Evolutionary conservation across 202 grass and related monocot species (phyloP).

Genomic region (Schoenoplectus triqueter): DNA sequence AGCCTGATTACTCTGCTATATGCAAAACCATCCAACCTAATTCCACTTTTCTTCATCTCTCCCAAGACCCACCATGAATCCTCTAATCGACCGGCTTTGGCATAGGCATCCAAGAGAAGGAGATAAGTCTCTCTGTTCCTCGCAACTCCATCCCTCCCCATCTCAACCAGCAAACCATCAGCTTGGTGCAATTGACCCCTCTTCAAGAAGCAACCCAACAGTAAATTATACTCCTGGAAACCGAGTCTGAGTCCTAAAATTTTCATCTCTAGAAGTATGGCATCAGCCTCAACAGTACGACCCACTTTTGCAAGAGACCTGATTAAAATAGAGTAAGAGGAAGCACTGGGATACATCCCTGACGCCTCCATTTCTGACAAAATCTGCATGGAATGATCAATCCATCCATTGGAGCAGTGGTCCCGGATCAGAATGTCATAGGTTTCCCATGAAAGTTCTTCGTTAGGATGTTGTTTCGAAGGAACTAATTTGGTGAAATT

Average conservation of each 20-base stretch:
- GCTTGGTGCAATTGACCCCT: slow-evolving; percentile 62
- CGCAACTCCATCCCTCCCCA: slow-evolving; percentile 67
- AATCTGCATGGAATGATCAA: slow-evolving; percentile 49
- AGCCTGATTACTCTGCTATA: slow-evolving; percentile 53
- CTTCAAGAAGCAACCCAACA: slow-evolving; percentile 67
- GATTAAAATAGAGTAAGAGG: slow-evolving; percentile 55
- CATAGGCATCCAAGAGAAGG: slow-evolving; percentile 70
- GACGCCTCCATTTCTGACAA: slow-evolving; percentile 65
- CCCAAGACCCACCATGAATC: slow-evolving; percentile 82
- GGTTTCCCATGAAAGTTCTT: slow-evolving; percentile 72
- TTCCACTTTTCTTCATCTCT: slow-evolving; percentile 66
- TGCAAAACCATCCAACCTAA: slow-evolving; percentile 55
- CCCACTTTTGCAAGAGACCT: slow-evolving; percentile 51
- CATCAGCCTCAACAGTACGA: slow-evolving; percentile 71
- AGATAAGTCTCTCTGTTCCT: slow-evolving; percentile 61
- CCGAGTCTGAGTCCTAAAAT: slow-evolving; percentile 43
- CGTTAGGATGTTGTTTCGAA: slow-evolving; percentile 32
- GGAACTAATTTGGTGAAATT: slow-evolving; percentile 30
- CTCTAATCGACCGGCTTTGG: slow-evolving; percentile 72
- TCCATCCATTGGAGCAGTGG: slow-evolving; percentile 45
- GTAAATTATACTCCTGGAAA: slow-evolving; percentile 62
- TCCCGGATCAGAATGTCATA: slow-evolving; percentile 61
- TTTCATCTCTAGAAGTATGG: slow-evolving; percentile 77
- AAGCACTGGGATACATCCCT: slow-evolving; percentile 46
- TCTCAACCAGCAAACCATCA: slow-evolving; percentile 77